phyloP scores from a whole-genome alignment of 2,329 filamentous ascomycete species.

The Meredithiella fracta region DNA sequence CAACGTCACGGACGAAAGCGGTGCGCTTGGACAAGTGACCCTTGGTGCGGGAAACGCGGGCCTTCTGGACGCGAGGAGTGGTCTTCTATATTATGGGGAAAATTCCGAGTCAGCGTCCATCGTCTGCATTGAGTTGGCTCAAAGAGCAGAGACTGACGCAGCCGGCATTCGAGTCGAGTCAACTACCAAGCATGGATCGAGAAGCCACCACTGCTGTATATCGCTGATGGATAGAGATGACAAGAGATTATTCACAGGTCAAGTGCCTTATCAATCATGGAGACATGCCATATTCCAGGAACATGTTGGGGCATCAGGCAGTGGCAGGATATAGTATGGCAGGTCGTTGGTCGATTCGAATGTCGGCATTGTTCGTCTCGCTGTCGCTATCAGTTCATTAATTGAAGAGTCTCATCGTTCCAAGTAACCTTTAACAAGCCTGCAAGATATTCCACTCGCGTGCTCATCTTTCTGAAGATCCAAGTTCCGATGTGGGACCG shows the following conservation, averaged over 20 bases:
- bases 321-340: neutral
- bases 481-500: neutral
- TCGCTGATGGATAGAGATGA: neutral
- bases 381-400: neutral
- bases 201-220: neutral
- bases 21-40: constrained; percentile 94
- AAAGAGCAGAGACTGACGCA: constrained; percentile 11
- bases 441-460: neutral
- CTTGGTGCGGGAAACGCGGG: constrained; percentile 72
- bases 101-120: constrained; percentile 44
- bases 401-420: neutral
- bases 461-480: neutral
- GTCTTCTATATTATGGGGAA: constrained; percentile 48
- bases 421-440: neutral
- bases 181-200: neutral
- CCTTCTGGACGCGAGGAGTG: constrained; percentile 61
- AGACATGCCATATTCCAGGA: neutral
- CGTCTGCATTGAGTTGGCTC: constrained; percentile 29
- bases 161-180: constrained; percentile 4
- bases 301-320: neutral
- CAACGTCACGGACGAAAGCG: constrained; percentile 88
- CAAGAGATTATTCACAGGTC: constrained; percentile 5
- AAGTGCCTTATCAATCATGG: neutral
- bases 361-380: neutral
- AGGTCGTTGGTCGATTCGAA: neutral